Evolutionary conservation across 371 early-diverging fungal species (phyloP).

Genomic region (Syncephalis plumigaleata): DNA sequence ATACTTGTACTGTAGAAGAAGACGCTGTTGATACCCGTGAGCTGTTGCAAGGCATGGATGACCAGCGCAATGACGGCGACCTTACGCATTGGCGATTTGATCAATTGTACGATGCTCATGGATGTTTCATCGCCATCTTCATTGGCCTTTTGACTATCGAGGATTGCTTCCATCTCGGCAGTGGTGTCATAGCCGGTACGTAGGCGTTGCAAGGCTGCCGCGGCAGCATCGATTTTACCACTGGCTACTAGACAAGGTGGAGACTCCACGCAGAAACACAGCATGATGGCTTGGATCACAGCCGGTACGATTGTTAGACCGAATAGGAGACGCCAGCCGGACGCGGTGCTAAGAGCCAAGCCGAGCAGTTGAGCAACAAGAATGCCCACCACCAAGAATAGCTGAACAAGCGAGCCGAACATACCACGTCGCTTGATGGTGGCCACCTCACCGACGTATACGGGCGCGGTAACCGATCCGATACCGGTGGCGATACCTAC

Average conservation of each 20-base stretch:
- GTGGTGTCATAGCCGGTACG: conserved; percentile 35
- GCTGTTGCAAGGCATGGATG: conserved; percentile 46
- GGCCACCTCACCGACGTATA: conserved; percentile 68
- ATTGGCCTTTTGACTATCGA: conserved; percentile 5
- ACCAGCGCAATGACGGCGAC: conserved; percentile 25
- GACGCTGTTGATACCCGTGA: conserved; percentile 75
- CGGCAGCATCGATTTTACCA: conserved; percentile 36
- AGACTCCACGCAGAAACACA: conserved; percentile 57
- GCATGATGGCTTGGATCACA: conserved; percentile 39
- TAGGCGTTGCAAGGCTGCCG: conserved; percentile 26
- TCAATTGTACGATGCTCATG: conserved; percentile 16
- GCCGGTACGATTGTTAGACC: conserved; percentile 41
- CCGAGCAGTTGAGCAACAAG: conserved; percentile 39
- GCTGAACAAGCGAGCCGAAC: conserved; percentile 53
- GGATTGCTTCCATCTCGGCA: conserved; percentile 39
- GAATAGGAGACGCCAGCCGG: conserved; percentile 49
- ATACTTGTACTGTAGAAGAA: conserved; percentile 48
- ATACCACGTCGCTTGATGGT: conserved; percentile 54
- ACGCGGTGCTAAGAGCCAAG: conserved; percentile 28
- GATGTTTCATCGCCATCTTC: background rate
- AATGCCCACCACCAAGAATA: conserved; percentile 64
- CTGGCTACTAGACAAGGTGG: conserved; percentile 49
- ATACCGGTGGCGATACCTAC: conserved; percentile 72
- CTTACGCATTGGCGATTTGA: conserved; percentile 27
- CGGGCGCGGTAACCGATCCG: conserved; percentile 55